phyloP scores from a whole-genome alignment of 2,329 filamentous ascomycete genomes.

The Atkinsonella hypoxylon region DNA sequence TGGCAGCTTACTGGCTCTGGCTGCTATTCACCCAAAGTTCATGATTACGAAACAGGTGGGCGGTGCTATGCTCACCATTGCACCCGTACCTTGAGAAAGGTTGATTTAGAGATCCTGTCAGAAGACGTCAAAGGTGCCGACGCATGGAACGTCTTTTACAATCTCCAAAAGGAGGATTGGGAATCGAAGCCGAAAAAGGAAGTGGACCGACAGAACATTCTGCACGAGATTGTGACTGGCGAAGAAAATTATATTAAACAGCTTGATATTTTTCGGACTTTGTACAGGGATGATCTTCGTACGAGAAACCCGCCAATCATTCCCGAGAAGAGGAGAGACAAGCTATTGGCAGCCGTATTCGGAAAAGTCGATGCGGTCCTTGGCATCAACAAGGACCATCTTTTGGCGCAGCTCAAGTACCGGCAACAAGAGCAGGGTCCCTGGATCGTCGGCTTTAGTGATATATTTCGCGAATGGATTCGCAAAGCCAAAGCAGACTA shows the following conservation, averaged over 20 bases:
- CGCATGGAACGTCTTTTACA: slow-evolving; percentile 87
- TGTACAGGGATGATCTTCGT: slow-evolving; percentile 75
- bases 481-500: slow-evolving; percentile 83
- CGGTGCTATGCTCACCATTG: slow-evolving; percentile 93
- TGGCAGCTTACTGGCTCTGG: slow-evolving; percentile 87
- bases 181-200: slow-evolving; percentile 71
- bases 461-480: slow-evolving; percentile 97
- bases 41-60: slow-evolving; percentile 55
- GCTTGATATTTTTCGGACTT: slow-evolving; percentile 68
- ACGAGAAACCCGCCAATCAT: slow-evolving; percentile 70
- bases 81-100: slow-evolving; percentile 86
- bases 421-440: slow-evolving; percentile 93
- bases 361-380: slow-evolving; percentile 83
- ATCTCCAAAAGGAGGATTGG: slow-evolving; percentile 64
- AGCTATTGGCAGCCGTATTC: slow-evolving; percentile 78
- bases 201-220: slow-evolving; percentile 79
- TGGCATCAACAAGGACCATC: slow-evolving; percentile 82
- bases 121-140: slow-evolving; percentile 55
- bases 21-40: slow-evolving; percentile 79
- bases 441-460: slow-evolving; percentile 87
- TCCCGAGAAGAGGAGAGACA: slow-evolving; percentile 60
- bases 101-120: slow-evolving; percentile 66
- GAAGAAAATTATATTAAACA: slow-evolving; percentile 88
- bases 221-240: slow-evolving; percentile 90
- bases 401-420: slow-evolving; percentile 90